These are phyloP conservation scores for Triticum dicoccoides DNA, from an alignment of 176 grass and related monocot genomes.

Conservation along the genomic window DNA sequence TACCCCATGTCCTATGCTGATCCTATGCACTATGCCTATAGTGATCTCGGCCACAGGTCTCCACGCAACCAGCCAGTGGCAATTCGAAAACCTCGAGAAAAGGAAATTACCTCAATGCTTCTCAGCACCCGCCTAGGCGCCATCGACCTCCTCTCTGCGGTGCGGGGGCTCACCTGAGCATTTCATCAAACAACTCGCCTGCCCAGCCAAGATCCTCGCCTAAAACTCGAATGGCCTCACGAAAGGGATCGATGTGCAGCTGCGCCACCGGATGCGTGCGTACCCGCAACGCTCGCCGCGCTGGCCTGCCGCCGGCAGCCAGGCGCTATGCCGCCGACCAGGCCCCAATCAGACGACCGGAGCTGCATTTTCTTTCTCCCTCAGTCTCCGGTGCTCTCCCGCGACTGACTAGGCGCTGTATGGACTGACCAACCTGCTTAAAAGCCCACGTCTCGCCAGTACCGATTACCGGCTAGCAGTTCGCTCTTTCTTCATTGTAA, in stretches of 20 bases:
- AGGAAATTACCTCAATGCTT: no score
- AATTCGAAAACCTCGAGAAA: no score
- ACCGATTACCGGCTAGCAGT: no score
- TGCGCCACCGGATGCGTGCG: not conserved
- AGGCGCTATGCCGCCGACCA: conserved; percentile 12
- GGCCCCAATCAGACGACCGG: conserved; percentile 12
- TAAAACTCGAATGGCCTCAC: not conserved
- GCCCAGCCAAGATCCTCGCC: not conserved
- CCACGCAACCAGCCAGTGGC: no score
- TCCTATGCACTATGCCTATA: no score
- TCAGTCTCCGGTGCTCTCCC: no score
- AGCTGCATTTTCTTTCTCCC: not conserved
- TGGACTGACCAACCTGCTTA: not conserved
- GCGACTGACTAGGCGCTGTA: no score
- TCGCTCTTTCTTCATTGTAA: no score
- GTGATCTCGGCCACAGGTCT: no score
- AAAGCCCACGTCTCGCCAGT: not conserved
- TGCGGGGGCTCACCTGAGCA: not conserved
- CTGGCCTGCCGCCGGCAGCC: not conserved
- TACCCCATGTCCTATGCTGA: no score
- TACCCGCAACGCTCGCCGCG: not conserved
- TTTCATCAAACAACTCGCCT: conserved; percentile 3
- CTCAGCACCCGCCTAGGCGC: no score
- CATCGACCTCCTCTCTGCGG: no score
- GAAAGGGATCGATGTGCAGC: not conserved